Evolutionary conservation across 164 flowering plant species (phyloP), one percentile per base, ranked within the genome.

Genomic region (Chimonanthus salicifolius): DNA sequence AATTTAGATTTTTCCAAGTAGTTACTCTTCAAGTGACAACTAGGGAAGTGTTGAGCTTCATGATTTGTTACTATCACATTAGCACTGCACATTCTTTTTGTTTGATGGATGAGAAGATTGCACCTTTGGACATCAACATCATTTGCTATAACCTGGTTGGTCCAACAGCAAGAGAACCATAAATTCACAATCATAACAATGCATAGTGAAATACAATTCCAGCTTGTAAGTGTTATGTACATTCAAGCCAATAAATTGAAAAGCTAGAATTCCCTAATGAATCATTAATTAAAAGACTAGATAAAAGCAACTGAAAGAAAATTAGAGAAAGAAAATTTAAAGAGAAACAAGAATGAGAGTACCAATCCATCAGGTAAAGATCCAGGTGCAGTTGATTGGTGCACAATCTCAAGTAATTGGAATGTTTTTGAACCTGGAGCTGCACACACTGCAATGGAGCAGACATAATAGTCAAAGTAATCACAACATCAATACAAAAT

Each of bases 401-500:
- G 88, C 64, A 96, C 90, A 67, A 90, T 93, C 88, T 96, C 99
- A 62, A 96, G 92, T 74, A 96, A 81, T 77, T 96, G 99, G 83
- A 92, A 96, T 68, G 99, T 96, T 84, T 96, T 96, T 63, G 99
- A 96, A 65, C 99, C 99, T 3, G 99, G 99, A 69, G 99, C 99
- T 49, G 99, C 99, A 85, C 99, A 96, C 99, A 96, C 99, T 96
- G 87, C 82, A 86, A 3, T 68, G 49, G 76, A 78, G 51, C 46
- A 81, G 66, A 73, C 71, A 8, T 77, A 80, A 16, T 16, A 13
- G 48, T 44, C 49, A 66, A 66, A 11, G n/a, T 54, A 54, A 13
- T 54, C n/a, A 3, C 10, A 54, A 54, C 60, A 13, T 54, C 1
- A 54, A 5, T 4, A 54, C 3, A 54, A 50, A 6, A 13, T 10